Evolutionary conservation across 2,329 filamentous ascomycete genomes (phyloP), one percentile per base, ranked within the genome.

Genomic region (Xylariaceae sp.): DNA sequence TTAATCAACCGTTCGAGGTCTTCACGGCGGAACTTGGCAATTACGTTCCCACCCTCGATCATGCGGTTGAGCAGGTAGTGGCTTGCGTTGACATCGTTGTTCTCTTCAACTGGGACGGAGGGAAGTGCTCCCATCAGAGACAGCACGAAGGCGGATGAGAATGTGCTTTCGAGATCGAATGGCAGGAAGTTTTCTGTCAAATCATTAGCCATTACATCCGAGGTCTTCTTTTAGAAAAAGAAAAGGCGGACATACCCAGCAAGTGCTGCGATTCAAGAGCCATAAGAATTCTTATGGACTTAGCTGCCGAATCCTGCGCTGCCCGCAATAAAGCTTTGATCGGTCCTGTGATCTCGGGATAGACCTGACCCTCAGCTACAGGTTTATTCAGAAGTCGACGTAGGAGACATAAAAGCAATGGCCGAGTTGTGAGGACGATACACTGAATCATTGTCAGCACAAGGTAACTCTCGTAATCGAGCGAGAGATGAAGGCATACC

Each of bases 161-260:
- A 58, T 17, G 55, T 57, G 10, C 55, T 57, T 39, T 57, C 55
- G 8, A 57, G 55, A 11, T 57, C 55, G 15, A 57, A 57, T 1
- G 55, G 55, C 8, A 57, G 30, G 35, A 57, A 57, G 41, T 52
- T 57, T 48, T 57, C 55, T 57, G 17, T 30, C 11, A 1, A 35
- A 0, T 15, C 7, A 3, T 48, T 13, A 48, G 35, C 18, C 18
- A 45, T n/a, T n/a, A n/a, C n/a, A n/a, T n/a, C n/a, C n/a, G n/a
- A n/a, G n/a, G n/a, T n/a, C n/a, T n/a, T n/a, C n/a, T n/a, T n/a
- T n/a, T n/a, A n/a, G n/a, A n/a, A n/a, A n/a, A n/a, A n/a, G n/a
- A n/a, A n/a, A n/a, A n/a, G n/a, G n/a, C n/a, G n/a, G n/a, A n/a
- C n/a, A n/a, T 53, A 57, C 55, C 55, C 2, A 57, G 11, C 15